Evolutionary conservation across 2,329 filamentous ascomycete genomes (phyloP).

Genomic region (Cercospora sojina): DNA sequence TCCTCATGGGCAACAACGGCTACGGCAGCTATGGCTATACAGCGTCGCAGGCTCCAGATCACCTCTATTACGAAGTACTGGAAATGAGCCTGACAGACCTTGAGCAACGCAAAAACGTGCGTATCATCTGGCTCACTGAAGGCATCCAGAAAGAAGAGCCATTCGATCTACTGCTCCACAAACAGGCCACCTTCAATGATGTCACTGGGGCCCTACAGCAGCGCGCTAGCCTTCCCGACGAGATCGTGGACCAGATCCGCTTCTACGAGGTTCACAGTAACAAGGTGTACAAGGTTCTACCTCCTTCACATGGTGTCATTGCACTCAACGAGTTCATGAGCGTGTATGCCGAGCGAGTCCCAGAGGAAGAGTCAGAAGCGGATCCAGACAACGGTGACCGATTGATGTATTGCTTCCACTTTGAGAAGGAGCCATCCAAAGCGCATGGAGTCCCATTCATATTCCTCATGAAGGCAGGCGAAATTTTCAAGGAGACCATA

Average conservation of each 20-base stretch:
- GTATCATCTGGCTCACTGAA: constrained; percentile 80
- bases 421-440: constrained; percentile 82
- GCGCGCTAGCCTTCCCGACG: constrained; percentile 76
- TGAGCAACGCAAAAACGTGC: constrained; percentile 86
- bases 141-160: constrained; percentile 89
- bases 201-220: constrained; percentile 73
- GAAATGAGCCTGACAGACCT: constrained; percentile 92
- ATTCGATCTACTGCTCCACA: constrained; percentile 81
- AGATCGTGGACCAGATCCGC: constrained; percentile 69
- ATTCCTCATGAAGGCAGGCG: constrained; percentile 81
- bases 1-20: constrained; percentile 66
- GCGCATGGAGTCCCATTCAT: constrained; percentile 87
- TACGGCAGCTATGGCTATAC: constrained; percentile 69
- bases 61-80: constrained; percentile 86
- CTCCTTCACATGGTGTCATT: constrained; percentile 68
- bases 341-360: constrained; percentile 77
- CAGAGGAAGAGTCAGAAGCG: constrained; percentile 59
- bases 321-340: constrained; percentile 82
- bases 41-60: constrained; percentile 59
- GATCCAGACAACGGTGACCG: constrained; percentile 50
- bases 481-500: constrained; percentile 87
- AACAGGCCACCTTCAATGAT: constrained; percentile 78
- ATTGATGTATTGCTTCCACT: constrained; percentile 82
- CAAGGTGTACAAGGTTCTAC: constrained; percentile 79
- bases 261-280: constrained; percentile 80